Base-by-base conservation (phyloP, 1,139 yeast species). In the Zhuliangozyma blackwelliae region DNA sequence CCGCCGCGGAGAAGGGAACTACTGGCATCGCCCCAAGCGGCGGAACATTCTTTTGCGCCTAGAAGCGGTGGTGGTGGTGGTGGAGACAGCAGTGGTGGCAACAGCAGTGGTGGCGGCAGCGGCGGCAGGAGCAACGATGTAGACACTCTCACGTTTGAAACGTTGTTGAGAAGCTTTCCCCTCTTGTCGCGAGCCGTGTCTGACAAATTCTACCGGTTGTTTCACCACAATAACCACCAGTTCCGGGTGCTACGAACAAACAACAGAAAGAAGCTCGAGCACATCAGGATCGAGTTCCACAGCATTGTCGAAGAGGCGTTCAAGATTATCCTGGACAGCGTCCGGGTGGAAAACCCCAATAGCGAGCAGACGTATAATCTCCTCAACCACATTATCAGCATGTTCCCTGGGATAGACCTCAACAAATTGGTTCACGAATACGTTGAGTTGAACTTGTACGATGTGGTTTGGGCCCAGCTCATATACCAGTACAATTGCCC, bases 381-480 rank as follows among this genome's bases (percentile, higher is more conserved):
- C 12, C 54, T 70, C 2, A 59, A 57, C 33, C 57, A 57, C 28
- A 55, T 68, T 9, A 45, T 65, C 5, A 45, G 47, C 19, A 38
- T 53, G n/a, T 62, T 66, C 34, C 77, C 82, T 0, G 63, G 63
- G 0, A 54, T 79, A 4, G 82, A 83, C 45, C 60, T 76, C 47
- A 77, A 68, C 50, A 68, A 65, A 41, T 65, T 79, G 38, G 68
- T 87, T 1, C 83, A 80, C 48, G 80, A 78, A 39, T 85, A 85
- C 47, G 79, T 86, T 10, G 96, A 88, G 46, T 51, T 73, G 40
- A 80, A 79, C 43, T 54, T 86, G 19, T 82, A 79, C 51, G 85
- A 79, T 47, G 75, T 72, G 40, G 51, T 82, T 5, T 84, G 92
- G 88, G 54, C 72, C 5, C 76, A 72, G 40, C 52, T 75, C 11